Base-by-base conservation (phyloP, 2,329 filamentous ascomycete species). In the Zymoseptoria crescenta region DNA sequence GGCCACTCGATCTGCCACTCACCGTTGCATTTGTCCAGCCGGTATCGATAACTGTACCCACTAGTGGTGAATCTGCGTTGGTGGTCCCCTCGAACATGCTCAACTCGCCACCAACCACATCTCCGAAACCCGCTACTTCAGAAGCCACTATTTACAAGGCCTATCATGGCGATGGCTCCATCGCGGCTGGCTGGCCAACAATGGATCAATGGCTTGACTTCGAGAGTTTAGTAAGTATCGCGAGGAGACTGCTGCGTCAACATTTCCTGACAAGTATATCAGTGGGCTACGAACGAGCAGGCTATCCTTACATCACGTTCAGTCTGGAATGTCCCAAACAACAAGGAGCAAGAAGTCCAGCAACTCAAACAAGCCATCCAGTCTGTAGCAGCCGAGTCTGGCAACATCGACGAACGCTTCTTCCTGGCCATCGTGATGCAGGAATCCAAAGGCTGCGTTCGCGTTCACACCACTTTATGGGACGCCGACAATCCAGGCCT, bases 361-460 rank as follows among this genome's bases (percentile, higher is more conserved):
- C 5, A 16, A 45, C 16, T 16, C n/a, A 3, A 4, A 24, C 24
- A 24, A 3, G 4, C 24, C n/a, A n/a, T n/a, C n/a, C n/a, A n/a
- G n/a, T n/a, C n/a, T n/a, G n/a, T n/a, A n/a, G n/a, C n/a, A n/a
- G n/a, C n/a, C n/a, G n/a, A n/a, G n/a, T n/a, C n/a, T n/a, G n/a
- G n/a, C n/a, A n/a, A n/a, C 0, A 89, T 80, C 21, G 72, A 75
- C 55, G 62, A 69, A 24, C 71, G 74, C 54, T 77, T 77, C 72
- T 73, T 79, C 59, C 70, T 79, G 56, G 75, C 75, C 28, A 70
- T 77, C 56, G 68, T 78, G 45, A 73, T 79, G 68, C 77, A 80
- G 63, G 78, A 80, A 63, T 74, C 71, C 54, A 75, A 75, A 57
- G 78, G 78, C 56, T 80, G 77, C 62, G 76, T 79, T 2, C 74